Evolutionary conservation across 2,329 filamentous ascomycete genomes (phyloP), one percentile per base, ranked within the genome.

Genomic region (Fusarium graminum): DNA sequence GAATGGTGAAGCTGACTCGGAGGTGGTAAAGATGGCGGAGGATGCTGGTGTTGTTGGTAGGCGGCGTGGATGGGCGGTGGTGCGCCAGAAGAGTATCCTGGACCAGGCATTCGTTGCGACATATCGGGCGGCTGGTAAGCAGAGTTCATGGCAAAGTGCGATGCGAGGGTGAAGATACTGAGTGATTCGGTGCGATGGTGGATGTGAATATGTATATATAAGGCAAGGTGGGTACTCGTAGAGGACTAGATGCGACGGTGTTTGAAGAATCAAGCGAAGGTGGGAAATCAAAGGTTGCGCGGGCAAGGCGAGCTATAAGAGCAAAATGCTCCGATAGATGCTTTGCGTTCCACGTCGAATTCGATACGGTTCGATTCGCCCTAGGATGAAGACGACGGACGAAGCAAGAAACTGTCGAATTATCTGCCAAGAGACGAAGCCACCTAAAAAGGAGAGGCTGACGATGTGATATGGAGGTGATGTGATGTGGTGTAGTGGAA

Each of bases 41-140:
- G 70, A 36, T 67, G 68, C 28, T 69, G 71, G n/a, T 69, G 71
- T 25, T 70, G 71, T 34, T 70, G 68, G 44, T 74, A 64, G 45
- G 66, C 64, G 50, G 63, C 29, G 54, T 73, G 61, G 64, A 72
- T 67, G 40, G 72, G 55, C 46, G 57, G 57, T 22, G 71, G 65
- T 38, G 68, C 46, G 30, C 46, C 60, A 52, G 70, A 60, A 40
- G 66, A 52, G 56, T 76, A 76, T 39, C 70, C 69, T 43, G 68
- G 58, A 45, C 59, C 59, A 17, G 75, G 71, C 58, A 74, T 67
- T 51, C 73, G 74, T 67, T 77, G 76, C 41, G 75, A 69, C 72
- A 75, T 72, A 52, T 76, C 72, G 51, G 74, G 59, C 36, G 64
- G 71, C 43, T 70, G 72, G 57, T 77, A 77, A 62, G 68, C 58